phyloP scores from a whole-genome alignment of 2,329 filamentous ascomycete species.

The Corynespora cassiicola region DNA sequence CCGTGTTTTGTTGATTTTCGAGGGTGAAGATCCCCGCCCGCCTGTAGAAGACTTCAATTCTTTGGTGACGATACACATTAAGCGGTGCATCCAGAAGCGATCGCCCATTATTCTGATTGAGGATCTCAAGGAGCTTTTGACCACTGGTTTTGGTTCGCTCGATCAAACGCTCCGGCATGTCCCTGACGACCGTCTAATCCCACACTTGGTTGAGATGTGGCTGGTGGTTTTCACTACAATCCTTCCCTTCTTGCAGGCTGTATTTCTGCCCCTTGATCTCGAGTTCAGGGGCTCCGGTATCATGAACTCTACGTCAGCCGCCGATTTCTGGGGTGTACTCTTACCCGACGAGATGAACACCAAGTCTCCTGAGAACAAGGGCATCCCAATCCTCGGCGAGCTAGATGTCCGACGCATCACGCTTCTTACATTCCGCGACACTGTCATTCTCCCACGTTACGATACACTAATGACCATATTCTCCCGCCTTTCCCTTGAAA shows the following conservation, averaged over 20 bases:
- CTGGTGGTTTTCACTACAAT: conserved; percentile 89
- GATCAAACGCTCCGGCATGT: conserved; percentile 82
- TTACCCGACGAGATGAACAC: conserved; percentile 56
- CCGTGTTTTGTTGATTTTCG: conserved; percentile 78
- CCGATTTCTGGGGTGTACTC: conserved; percentile 87
- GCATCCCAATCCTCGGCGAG: conserved; percentile 57
- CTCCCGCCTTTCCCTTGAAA: conserved; percentile 86
- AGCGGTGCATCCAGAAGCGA: conserved; percentile 77
- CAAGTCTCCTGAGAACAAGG: conserved; percentile 48
- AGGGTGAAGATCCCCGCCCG: conserved; percentile 79
- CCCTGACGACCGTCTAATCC: conserved; percentile 87
- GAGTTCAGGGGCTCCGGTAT: conserved; percentile 90
- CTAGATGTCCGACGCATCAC: conserved; percentile 90
- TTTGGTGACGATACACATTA: conserved; percentile 78
- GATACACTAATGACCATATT: conserved; percentile 89
- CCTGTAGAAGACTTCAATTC: conserved; percentile 85
- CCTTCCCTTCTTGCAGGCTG: conserved; percentile 91
- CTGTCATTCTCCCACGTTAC: conserved; percentile 85
- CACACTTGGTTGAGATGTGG: conserved; percentile 92
- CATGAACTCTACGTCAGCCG: conserved; percentile 78
- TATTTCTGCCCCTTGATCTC: conserved; percentile 90
- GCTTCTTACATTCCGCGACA: conserved; percentile 85
- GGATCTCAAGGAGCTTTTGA: conserved; percentile 75
- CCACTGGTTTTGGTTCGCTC: conserved; percentile 83
- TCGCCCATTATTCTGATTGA: conserved; percentile 75